Base-by-base conservation (phyloP, 805 yeast species). In the Jamesozyma rosinii region DNA sequence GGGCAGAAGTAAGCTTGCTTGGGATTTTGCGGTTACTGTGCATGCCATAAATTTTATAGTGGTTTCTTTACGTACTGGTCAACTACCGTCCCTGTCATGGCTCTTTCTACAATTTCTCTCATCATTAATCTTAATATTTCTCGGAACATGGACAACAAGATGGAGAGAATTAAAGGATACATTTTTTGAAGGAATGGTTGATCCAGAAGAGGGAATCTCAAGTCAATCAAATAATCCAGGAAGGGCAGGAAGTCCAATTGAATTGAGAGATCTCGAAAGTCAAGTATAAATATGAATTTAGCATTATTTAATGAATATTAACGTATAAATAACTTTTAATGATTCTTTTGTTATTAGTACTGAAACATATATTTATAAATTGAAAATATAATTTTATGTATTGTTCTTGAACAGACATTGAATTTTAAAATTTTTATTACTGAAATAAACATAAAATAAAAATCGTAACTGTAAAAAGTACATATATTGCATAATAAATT, bases 1-100 rank as follows among this genome's bases (percentile, higher is more conserved):
- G 11, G 96, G 97, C 0, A 70, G 97, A 44, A 83, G 95, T 35
- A 92, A 90, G 61, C 67, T 90, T 40, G 97, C 97, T 0, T 83
- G 95, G 83, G 98, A 90, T 64, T 90, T 92, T 67, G 96, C 95
- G 10, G 58, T 90, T n/a, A 92, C 98, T 0, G 77, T 90, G 14
- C 96, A 92, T 62, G 77, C 83, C 19, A 74, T 92, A 40, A 82
- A 90, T 64, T 63, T 90, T 20, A 41, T 79, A 3, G 78, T 86
- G 3, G 85, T 79, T 0, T 79, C 85, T 77, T 46, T 76, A 1
- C 78, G 77, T 49, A 71, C 85, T 1, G 74, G 77, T 0, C 69
- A 72, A 26, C 74, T 90, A 49, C 98, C 98, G 0, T 76, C 79
- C 29, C 49, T 83, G 5, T 68, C 81, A 39, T 90, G 97, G 97